These are phyloP conservation scores for Phytophthora hibernalis DNA, from an alignment of 352 stramenopile genomes.

Conservation along the genomic window DNA sequence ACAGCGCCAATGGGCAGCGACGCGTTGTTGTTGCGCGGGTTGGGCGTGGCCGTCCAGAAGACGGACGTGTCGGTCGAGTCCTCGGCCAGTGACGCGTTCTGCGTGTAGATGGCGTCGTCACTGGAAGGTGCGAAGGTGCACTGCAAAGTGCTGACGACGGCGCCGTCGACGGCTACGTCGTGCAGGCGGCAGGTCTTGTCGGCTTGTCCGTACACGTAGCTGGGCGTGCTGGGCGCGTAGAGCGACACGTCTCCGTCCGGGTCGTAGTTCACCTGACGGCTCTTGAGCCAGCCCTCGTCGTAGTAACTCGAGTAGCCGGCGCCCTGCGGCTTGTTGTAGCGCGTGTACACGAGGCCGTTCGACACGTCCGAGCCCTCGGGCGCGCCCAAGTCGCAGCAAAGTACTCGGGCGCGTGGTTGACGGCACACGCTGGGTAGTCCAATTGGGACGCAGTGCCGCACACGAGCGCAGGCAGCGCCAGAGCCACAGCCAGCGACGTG, in stretches of 20 bases:
- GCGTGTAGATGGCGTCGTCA: constrained; percentile 47
- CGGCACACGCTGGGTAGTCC: constrained; percentile 63
- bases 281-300: constrained; percentile 72
- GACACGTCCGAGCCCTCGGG: constrained; percentile 37
- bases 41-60: constrained; percentile 63
- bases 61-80: constrained; percentile 54
- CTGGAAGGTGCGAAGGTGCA: constrained; percentile 47
- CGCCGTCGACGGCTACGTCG: constrained; percentile 35
- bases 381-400: constrained; percentile 62
- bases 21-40: constrained; percentile 76
- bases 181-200: constrained; percentile 58
- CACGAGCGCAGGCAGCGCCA: constrained; percentile 37
- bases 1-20: constrained; percentile 64
- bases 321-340: constrained; percentile 64
- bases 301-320: constrained; percentile 58
- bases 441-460: constrained; percentile 54
- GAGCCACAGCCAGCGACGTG: constrained; percentile 16
- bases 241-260: constrained; percentile 54
- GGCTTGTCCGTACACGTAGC: constrained; percentile 61
- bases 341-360: constrained; percentile 58
- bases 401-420: constrained; percentile 66
- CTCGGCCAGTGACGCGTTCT: constrained; percentile 62
- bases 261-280: constrained; percentile 71
- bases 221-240: constrained; percentile 64
- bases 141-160: constrained; percentile 45